phyloP scores from a whole-genome alignment of 305 asterid species.

The Fraxinus dipetala region DNA sequence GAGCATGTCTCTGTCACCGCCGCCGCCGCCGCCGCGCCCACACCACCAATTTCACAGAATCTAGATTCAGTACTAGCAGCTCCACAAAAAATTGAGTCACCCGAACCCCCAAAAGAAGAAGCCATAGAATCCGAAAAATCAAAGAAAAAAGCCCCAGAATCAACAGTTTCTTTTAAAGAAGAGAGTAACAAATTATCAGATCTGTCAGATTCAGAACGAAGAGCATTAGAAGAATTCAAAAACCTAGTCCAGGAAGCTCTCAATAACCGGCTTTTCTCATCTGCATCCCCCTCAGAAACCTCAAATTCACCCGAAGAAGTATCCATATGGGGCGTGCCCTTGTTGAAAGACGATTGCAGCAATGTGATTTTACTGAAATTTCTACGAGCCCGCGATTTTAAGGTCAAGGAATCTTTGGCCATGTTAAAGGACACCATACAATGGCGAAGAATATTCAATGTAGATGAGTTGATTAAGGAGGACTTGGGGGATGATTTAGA shows the following conservation, averaged over 20 bases:
- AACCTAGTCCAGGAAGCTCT: slow-evolving; percentile 4
- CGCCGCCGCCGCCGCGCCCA: background rate
- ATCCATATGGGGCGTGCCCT: slow-evolving; percentile 11
- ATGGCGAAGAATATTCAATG: slow-evolving; percentile 67
- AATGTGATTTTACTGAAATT: background rate
- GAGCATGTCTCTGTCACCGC: background rate
- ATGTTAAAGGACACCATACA: slow-evolving; percentile 46
- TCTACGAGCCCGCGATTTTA: background rate
- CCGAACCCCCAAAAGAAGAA: background rate
- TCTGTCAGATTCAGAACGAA: background rate
- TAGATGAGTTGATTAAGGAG: slow-evolving; percentile 61
- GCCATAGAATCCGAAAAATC: background rate
- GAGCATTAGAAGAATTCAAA: background rate
- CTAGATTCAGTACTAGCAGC: background rate
- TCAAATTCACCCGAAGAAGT: background rate
- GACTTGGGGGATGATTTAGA: slow-evolving; percentile 80
- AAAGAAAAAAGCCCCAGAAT: background rate
- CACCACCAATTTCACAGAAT: background rate
- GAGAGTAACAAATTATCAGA: background rate
- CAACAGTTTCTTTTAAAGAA: too few species aligned
- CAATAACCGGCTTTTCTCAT: background rate
- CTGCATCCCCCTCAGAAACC: slow-evolving; percentile 9
- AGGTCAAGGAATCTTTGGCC: background rate
- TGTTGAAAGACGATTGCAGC: slow-evolving; percentile 1
- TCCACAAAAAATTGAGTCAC: background rate